Percentiles rank a stretch among this genome's conserved stretches.
Evolutionary conservation across 805 yeast genomes (phyloP).

Genomic region (Monosporozyma solicola): DNA sequence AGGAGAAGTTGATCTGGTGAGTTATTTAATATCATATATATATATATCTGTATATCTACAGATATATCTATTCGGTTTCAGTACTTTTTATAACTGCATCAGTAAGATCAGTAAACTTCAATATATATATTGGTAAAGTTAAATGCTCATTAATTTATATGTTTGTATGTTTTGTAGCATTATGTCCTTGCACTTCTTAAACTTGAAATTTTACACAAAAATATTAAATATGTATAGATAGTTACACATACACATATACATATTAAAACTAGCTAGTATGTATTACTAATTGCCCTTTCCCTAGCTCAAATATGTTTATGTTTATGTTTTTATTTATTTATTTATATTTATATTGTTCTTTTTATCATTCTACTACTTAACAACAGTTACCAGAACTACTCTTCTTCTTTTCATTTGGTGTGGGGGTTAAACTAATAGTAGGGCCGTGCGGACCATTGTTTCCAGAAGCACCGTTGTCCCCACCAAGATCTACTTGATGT

Average conservation of each 20-base stretch:
- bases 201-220: too few relatives aligned
- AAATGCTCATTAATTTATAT: too few relatives aligned
- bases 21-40: not conserved
- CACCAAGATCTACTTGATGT: constrained; percentile 85
- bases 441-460: constrained; percentile 58
- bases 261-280: not conserved
- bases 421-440: constrained; percentile 85
- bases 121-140: too few relatives aligned
- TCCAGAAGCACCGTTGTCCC: constrained; percentile 33
- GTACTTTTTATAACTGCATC: not conserved
- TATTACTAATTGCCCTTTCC: too few relatives aligned
- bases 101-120: too few relatives aligned
- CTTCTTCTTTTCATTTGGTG: constrained; percentile 73
- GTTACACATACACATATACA: not conserved
- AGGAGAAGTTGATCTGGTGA: too few relatives aligned
- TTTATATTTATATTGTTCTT: not conserved
- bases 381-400: constrained; percentile 52
- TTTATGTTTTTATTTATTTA: not conserved
- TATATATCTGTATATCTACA: not conserved
- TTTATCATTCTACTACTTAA: constrained; percentile 26
- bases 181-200: too few relatives aligned
- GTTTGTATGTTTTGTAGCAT: too few relatives aligned
- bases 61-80: not conserved
- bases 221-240: too few relatives aligned
- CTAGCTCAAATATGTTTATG: too few relatives aligned